A percentile compares a stretch with the other conserved stretches of the same genome.
These are phyloP conservation scores for Rachicladosporium sp. DNA, from an alignment of 2,329 filamentous ascomycete species.

Conservation along the genomic window DNA sequence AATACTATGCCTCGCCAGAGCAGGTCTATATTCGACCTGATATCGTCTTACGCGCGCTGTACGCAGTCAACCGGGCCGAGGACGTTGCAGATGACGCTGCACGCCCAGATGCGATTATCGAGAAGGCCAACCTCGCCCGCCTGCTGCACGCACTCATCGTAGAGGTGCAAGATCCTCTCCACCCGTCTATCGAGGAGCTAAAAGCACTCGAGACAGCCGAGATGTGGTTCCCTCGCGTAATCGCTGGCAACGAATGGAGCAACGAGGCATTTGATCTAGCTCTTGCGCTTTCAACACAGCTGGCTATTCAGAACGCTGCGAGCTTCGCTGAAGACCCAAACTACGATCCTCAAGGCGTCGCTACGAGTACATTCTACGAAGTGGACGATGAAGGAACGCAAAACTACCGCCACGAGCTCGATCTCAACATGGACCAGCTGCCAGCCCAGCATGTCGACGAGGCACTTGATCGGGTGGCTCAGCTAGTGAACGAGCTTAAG, in stretches of 20 bases:
- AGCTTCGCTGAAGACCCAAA: conserved; percentile 7
- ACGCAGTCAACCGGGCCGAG: conserved; percentile 19
- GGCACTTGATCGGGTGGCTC: conserved; percentile 5
- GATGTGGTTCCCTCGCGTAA: conserved; percentile 12
- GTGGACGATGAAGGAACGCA: conserved; percentile 11
- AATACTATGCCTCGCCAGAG: conserved; percentile 22
- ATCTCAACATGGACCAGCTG: conserved; percentile 8
- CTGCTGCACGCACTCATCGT: conserved; percentile 28
- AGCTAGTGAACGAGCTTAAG: conserved; percentile 9
- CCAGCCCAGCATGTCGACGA: background rate
- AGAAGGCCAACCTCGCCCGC: conserved; percentile 32
- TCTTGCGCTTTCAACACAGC: conserved; percentile 17
- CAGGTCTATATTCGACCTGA: conserved; percentile 30
- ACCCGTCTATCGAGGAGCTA: conserved; percentile 17
- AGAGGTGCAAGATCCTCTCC: conserved; percentile 17
- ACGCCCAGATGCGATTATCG: conserved; percentile 31
- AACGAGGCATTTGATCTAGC: conserved; percentile 10
- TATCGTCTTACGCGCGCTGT: conserved; percentile 27
- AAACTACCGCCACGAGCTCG: conserved; percentile 9
- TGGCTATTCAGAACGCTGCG: conserved; percentile 14
- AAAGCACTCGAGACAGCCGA: conserved; percentile 14
- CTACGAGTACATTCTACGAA: conserved; percentile 14
- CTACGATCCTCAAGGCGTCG: conserved; percentile 11
- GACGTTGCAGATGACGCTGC: conserved; percentile 18
- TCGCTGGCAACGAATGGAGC: conserved; percentile 13